Evolutionary conservation across 208 protist species (phyloP), one percentile per base, ranked within the genome.

Genomic region (Acanthamoeba castellanii): DNA sequence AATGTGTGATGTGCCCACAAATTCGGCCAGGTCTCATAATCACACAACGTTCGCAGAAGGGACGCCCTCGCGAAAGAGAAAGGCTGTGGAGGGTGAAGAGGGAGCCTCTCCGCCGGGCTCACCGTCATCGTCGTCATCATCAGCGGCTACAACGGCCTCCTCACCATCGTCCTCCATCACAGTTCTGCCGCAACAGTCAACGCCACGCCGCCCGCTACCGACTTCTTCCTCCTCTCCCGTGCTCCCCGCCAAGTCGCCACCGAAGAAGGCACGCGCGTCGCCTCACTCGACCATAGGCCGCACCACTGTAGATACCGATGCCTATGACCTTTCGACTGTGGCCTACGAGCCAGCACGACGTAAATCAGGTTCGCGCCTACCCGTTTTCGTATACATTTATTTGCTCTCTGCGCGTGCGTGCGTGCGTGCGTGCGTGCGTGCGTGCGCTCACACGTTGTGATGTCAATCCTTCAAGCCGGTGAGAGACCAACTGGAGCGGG

Each of bases 291-390:
- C 61, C 25, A 25, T 22, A 22, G 25, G 61, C 32, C 70, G 70
- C 14, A 11, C 70, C 70, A 78, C 30, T 42, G 70, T 45, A 42
- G 32, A 78, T 42, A 45, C 11, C 70, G 45, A 87, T 59, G 78
- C 27, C 42, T 87, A 87, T 27, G 78, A 87, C 45, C 78, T 87
- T 42, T 87, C 78, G 37, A 87, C 78, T 18, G 52, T 87, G 16
- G 78, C 78, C 52, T 87, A 87, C 45, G 47, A 59, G 7, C 27
- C 47, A 37, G 14, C 78, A 27, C 78, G 8, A 87, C 42, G 52
- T 4, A 57, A 32, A 72, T 72, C 64, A 72, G 64, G 64, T 72
- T 72, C 4, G 30, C 25, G 42, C 42, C 42, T 47, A 11, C 42
- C 42, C 37, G 37, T 42, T 42, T 3, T 3, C 37, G 37, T 42